Percentiles rank a stretch among this genome's conserved stretches.
These are phyloP conservation scores for Tilletia indica DNA, from an alignment of 1,284 basidiomycete species.

Conservation along the genomic window DNA sequence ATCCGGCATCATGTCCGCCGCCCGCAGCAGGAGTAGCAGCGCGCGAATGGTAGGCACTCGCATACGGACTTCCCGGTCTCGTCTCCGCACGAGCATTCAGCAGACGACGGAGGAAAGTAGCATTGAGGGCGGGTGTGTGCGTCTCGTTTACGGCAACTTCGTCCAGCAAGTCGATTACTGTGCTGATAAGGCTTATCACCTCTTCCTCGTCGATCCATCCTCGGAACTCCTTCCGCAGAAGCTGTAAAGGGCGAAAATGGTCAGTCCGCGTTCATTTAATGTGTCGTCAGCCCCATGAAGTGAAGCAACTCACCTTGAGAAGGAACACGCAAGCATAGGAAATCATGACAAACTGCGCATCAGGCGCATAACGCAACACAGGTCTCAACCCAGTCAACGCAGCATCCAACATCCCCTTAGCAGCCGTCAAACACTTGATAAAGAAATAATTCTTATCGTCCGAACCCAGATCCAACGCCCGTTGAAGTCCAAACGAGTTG, in stretches of 20 bases:
- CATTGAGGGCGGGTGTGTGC: constrained; percentile 50
- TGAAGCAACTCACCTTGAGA: constrained; percentile 39
- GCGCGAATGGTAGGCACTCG: constrained; percentile 28
- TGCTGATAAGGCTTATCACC: constrained; percentile 71
- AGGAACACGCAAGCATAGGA: constrained; percentile 74
- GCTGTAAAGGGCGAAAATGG: constrained; percentile 58
- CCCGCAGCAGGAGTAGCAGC: constrained; percentile 21
- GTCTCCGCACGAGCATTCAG: constrained; percentile 37
- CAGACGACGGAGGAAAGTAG: constrained; percentile 44
- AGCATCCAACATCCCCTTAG: constrained; percentile 46
- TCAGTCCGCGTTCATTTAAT: not conserved
- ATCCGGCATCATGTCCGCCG: not conserved
- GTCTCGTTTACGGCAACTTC: constrained; percentile 48
- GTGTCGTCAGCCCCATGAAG: no score
- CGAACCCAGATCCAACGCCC: constrained; percentile 69
- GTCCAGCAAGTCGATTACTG: constrained; percentile 67
- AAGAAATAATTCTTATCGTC: constrained; percentile 50
- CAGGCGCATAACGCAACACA: constrained; percentile 77
- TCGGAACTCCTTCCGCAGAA: constrained; percentile 77
- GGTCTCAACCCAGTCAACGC: constrained; percentile 39
- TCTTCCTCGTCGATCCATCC: constrained; percentile 67
- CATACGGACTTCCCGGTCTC: constrained; percentile 34
- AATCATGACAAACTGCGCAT: constrained; percentile 85
- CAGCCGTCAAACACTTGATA: constrained; percentile 50
- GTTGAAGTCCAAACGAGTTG: constrained; percentile 92